These are phyloP conservation scores for Venturiaceae sp. DNA, from an alignment of 2,329 filamentous ascomycete species.

Conservation along the genomic window DNA sequence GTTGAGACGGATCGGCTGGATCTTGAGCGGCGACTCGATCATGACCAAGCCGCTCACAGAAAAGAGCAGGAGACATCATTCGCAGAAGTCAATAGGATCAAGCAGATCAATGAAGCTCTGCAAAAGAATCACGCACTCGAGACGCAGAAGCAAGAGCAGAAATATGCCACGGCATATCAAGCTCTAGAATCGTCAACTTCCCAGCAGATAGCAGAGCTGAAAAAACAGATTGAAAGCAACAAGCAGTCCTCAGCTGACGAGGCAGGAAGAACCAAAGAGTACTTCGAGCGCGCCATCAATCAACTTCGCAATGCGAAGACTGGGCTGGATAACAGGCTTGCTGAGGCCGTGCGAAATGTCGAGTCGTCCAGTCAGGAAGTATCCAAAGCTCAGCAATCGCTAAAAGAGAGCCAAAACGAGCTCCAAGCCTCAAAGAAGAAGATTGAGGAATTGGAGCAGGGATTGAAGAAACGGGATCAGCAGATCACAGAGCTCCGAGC, in stretches of 20 bases:
- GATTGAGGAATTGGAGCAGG: conserved; percentile 11
- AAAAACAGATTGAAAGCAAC: conserved; percentile 7
- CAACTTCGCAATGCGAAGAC: conserved; percentile 8
- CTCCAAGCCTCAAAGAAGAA: conserved; percentile 8
- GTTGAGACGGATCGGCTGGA: conserved; percentile 46
- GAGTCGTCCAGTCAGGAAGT: background rate
- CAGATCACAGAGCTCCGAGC: conserved; percentile 3
- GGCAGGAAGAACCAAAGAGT: conserved; percentile 15
- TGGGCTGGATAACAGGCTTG: background rate
- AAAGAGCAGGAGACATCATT: conserved; percentile 44
- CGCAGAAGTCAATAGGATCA: conserved; percentile 42
- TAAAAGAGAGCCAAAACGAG: background rate
- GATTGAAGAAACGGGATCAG: conserved; percentile 2
- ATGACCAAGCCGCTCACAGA: conserved; percentile 64
- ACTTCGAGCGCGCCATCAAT: conserved; percentile 11
- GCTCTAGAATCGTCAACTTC: conserved; percentile 25
- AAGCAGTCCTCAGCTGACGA: conserved; percentile 11
- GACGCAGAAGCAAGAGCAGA: conserved; percentile 38
- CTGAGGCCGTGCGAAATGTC: conserved; percentile 14
- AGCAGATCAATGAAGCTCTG: conserved; percentile 59
- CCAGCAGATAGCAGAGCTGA: conserved; percentile 9
- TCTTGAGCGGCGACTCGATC: conserved; percentile 50
- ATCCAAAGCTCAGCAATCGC: background rate
- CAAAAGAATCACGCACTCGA: conserved; percentile 63
- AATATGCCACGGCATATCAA: conserved; percentile 21